Evolutionary conservation across 192 early-diverging fungal species (phyloP).

Genomic region (Mortierella hygrophila): DNA sequence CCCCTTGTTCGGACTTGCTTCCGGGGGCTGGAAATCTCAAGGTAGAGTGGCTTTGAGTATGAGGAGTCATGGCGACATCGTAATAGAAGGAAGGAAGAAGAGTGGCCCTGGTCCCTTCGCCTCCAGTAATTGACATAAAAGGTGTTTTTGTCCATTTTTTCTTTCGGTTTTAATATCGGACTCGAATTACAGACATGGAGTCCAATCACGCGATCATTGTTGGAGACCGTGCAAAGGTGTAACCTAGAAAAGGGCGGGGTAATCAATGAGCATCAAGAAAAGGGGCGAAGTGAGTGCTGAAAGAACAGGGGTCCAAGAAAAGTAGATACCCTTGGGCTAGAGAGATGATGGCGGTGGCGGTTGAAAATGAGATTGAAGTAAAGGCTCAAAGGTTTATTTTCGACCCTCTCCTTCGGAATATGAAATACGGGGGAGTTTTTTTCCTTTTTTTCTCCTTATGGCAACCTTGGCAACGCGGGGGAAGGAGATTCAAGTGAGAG

Average conservation of each 20-base stretch:
- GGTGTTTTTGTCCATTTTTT: not conserved
- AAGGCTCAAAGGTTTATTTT: not conserved
- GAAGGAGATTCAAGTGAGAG: not conserved
- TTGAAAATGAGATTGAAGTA: not conserved
- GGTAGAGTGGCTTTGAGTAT: not conserved
- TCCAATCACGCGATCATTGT: not conserved
- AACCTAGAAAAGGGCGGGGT: not conserved
- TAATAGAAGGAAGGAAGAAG: not conserved
- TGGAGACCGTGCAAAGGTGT: not conserved
- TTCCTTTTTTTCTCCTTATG: not conserved
- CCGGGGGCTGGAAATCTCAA: not conserved
- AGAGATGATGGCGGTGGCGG: not conserved
- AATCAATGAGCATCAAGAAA: not conserved
- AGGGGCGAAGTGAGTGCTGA: not conserved
- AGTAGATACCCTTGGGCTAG: not conserved
- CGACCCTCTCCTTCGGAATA: not conserved
- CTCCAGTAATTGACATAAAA: constrained; percentile 4
- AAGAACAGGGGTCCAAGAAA: not conserved
- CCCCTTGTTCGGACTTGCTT: not conserved
- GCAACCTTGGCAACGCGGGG: not conserved
- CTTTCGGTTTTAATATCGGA: not conserved
- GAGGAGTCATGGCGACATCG: not conserved
- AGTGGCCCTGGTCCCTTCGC: not conserved
- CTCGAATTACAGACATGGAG: not conserved
- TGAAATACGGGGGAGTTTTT: not conserved